Evolutionary conservation across 2,329 filamentous ascomycete genomes (phyloP).

Genomic region (Pleoardoris graminearum): DNA sequence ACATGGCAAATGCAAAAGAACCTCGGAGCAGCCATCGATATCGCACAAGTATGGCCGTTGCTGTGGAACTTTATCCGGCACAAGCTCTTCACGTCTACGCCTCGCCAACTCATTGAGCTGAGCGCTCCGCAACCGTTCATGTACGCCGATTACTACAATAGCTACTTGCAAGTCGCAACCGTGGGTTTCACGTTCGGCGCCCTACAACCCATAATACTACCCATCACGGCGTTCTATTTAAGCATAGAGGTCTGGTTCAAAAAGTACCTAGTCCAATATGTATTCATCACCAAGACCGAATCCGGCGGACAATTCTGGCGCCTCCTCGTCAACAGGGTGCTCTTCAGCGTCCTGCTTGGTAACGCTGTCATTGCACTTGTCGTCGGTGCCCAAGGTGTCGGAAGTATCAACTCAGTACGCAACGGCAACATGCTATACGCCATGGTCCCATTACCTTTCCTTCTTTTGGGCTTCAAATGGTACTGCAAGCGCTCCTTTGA

Average conservation of each 20-base stretch:
- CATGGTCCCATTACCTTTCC: conserved; percentile 73
- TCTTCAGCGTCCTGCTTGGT: conserved; percentile 77
- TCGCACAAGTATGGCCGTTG: conserved; percentile 82
- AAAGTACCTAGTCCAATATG: conserved; percentile 83
- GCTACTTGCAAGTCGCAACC: conserved; percentile 90
- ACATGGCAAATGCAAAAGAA: conserved; percentile 92
- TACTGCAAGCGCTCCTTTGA: conserved; percentile 80
- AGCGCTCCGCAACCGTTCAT: conserved; percentile 91
- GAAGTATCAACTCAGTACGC: conserved; percentile 45
- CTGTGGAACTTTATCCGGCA: conserved; percentile 78
- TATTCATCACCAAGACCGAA: conserved; percentile 95
- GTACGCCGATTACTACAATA: conserved; percentile 96
- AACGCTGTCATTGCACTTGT: conserved; percentile 79
- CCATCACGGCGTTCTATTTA: conserved; percentile 87
- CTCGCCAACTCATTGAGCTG: conserved; percentile 86
- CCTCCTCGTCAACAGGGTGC: conserved; percentile 84
- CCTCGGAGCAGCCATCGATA: conserved; percentile 77
- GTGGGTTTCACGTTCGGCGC: conserved; percentile 82
- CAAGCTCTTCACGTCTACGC: conserved; percentile 81
- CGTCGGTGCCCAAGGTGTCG: conserved; percentile 67
- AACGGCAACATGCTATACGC: conserved; percentile 63
- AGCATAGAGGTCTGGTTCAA: conserved; percentile 82
- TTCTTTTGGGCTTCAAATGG: conserved; percentile 81
- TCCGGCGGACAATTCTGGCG: conserved; percentile 93
- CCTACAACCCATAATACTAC: conserved; percentile 84